A percentile compares a stretch with the other conserved stretches of the same genome.
Evolutionary conservation across 192 early-diverging fungal species (phyloP).

Genomic region (Backusella sp.): DNA sequence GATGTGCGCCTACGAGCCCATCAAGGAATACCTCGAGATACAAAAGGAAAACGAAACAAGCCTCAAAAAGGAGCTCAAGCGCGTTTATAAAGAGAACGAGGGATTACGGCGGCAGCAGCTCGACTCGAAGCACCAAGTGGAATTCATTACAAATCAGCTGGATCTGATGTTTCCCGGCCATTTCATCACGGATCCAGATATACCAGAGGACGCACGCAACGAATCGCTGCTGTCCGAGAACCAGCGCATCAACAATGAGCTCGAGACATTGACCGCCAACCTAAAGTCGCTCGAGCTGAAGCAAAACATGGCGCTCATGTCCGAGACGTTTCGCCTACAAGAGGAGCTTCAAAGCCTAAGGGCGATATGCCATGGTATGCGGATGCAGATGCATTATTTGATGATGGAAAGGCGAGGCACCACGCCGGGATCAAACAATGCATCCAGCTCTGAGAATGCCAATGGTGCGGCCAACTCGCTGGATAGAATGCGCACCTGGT

Average conservation of each 20-base stretch:
- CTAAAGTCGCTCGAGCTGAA: conserved; percentile 60
- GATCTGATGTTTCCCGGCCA: conserved; percentile 31
- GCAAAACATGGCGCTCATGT: conserved; percentile 69
- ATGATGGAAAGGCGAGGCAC: conserved; percentile 48
- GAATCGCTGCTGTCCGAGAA: conserved; percentile 51
- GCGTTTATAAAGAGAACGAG: conserved; percentile 35
- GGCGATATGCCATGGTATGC: conserved; percentile 62
- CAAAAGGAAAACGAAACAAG: conserved; percentile 44
- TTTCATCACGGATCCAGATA: conserved; percentile 17
- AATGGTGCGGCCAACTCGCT: neutral
- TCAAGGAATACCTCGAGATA: conserved; percentile 50
- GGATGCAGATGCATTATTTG: conserved; percentile 68
- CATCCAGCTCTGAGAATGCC: neutral
- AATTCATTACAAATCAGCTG: conserved; percentile 15
- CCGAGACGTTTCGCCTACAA: conserved; percentile 60
- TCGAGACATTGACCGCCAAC: conserved; percentile 55
- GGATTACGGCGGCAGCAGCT: neutral
- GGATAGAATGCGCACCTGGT: conserved; percentile 5
- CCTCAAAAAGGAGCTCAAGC: conserved; percentile 45
- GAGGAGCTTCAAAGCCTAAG: conserved; percentile 69
- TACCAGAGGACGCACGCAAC: conserved; percentile 29
- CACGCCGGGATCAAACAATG: neutral
- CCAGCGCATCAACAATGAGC: conserved; percentile 49
- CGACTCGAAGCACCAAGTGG: conserved; percentile 5
- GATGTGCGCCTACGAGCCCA: conserved; percentile 59